Conservation (phyloP, 495 filamentous ascomycete genomes). For the Penicillium turbatum region DNA sequence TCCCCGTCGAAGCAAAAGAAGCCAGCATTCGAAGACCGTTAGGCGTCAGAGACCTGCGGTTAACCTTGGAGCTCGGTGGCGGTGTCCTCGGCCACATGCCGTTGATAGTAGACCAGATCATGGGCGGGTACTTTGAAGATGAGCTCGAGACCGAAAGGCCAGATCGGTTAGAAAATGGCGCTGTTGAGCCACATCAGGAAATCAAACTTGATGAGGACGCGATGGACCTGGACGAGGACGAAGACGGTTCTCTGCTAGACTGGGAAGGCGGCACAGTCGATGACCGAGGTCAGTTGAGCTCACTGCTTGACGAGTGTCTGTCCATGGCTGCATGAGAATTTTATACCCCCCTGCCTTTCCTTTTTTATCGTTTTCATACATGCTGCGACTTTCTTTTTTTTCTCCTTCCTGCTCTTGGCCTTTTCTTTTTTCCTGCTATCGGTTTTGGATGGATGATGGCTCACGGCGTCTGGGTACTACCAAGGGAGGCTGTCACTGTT, state of each 20-base stretch:
- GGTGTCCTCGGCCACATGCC: constrained; percentile 74
- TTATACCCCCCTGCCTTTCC: constrained; percentile 14
- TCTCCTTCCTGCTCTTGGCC: background rate
- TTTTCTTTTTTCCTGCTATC: constrained; percentile 18
- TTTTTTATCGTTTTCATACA: constrained; percentile 11
- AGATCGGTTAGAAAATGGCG: constrained; percentile 43
- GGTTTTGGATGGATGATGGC: constrained; percentile 20
- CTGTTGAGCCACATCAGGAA: constrained; percentile 27
- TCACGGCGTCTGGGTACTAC: constrained; percentile 28
- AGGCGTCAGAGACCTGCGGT: constrained; percentile 71
- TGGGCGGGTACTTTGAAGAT: constrained; percentile 69
- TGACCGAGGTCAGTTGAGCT: constrained; percentile 61
- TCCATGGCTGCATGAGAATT: constrained; percentile 44
- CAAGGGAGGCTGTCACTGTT: constrained; percentile 5
- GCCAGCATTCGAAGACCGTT: constrained; percentile 62
- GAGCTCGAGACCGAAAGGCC: constrained; percentile 58
- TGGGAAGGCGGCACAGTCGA: constrained; percentile 69
- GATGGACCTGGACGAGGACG: constrained; percentile 63
- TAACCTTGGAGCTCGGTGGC: constrained; percentile 70
- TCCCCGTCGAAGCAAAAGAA: constrained; percentile 71
- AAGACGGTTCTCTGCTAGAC: constrained; percentile 36
- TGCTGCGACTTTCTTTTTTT: constrained; percentile 8
- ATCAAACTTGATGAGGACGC: constrained; percentile 43
- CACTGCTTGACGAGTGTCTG: constrained; percentile 62
- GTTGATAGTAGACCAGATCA: constrained; percentile 63